phyloP scores from a whole-genome alignment of 768 basidiomycete species.

The Pluteus cervinus region DNA sequence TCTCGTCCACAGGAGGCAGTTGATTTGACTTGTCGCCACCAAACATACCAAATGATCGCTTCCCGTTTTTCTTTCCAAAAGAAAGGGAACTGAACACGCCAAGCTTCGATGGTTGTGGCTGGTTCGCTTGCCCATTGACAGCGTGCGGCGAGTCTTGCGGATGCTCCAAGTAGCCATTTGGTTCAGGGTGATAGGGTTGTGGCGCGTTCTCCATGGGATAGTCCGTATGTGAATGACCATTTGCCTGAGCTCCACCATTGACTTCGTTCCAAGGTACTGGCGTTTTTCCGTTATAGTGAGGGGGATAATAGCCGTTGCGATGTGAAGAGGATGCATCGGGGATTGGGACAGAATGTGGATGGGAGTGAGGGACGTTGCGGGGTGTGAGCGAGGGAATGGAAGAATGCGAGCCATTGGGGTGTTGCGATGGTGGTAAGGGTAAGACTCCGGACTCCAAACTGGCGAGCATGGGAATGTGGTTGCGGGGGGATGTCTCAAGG shows the following conservation, averaged over 20 bases:
- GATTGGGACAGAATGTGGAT: conserved; percentile 40
- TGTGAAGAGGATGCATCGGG: conserved; percentile 44
- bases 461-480: conserved; percentile 58
- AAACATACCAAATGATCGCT: conserved; percentile 68
- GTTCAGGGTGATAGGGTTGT: conserved; percentile 36
- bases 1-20: conserved; percentile 72
- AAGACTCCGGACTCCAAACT: conserved; percentile 41
- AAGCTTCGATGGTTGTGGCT: conserved; percentile 43
- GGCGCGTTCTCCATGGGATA: conserved; percentile 60
- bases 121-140: conserved; percentile 27
- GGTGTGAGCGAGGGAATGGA: conserved; percentile 27
- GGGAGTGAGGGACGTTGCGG: conserved; percentile 36
- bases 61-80: conserved; percentile 65
- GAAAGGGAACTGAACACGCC: conserved; percentile 53
- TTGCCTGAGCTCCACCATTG: conserved; percentile 5
- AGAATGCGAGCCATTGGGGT: conserved; percentile 29
- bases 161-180: conserved; percentile 39
- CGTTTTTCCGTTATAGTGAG: too few relatives aligned
- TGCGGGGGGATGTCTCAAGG: conserved; percentile 65
- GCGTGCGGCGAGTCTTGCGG: too few relatives aligned
- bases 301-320: conserved; percentile 45
- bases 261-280: conserved; percentile 8
- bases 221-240: conserved; percentile 35
- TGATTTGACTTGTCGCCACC: conserved; percentile 61
- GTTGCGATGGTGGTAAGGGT: conserved; percentile 26